Conservation (phyloP, 176 grass and related monocot genomes). For the Oryza officinalis region DNA sequence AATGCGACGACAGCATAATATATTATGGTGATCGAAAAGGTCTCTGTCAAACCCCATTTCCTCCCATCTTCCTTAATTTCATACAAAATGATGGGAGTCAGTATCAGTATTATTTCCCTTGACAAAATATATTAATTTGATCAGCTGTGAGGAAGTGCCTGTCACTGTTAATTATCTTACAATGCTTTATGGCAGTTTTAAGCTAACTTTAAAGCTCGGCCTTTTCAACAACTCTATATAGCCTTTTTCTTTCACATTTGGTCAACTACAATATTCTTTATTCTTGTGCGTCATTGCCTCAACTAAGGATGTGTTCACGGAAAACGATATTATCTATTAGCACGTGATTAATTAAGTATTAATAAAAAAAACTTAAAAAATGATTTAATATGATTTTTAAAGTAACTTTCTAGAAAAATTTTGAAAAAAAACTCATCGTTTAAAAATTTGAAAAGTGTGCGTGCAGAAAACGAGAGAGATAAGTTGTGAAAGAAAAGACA, state of each 20-base stretch:
- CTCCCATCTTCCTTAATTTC: constrained; percentile 8
- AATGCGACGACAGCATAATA: neutral
- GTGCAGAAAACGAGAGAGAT: too few relatives aligned
- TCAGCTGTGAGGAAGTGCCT: neutral
- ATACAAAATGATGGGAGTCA: neutral
- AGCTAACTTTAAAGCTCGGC: constrained; percentile 1
- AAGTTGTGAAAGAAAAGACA: too few relatives aligned
- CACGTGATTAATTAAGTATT: too few relatives aligned
- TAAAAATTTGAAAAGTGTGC: too few relatives aligned
- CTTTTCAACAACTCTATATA: constrained; percentile 36
- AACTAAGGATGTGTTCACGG: too few relatives aligned
- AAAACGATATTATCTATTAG: too few relatives aligned
- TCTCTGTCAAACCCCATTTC: neutral
- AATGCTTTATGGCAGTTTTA: neutral
- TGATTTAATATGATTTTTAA: too few relatives aligned
- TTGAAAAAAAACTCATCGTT: too few relatives aligned
- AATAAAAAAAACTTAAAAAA: too few relatives aligned
- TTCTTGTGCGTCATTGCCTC: neutral
- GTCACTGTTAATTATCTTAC: neutral
- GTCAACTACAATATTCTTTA: neutral
- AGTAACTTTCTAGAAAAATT: too few relatives aligned
- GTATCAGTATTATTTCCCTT: neutral
- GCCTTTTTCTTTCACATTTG: neutral
- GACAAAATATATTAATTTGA: neutral
- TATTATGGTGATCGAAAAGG: too few relatives aligned